Evolutionary conservation across 495 filamentous ascomycete genomes (phyloP).

Genomic region (Annulohypoxylon stygium): DNA sequence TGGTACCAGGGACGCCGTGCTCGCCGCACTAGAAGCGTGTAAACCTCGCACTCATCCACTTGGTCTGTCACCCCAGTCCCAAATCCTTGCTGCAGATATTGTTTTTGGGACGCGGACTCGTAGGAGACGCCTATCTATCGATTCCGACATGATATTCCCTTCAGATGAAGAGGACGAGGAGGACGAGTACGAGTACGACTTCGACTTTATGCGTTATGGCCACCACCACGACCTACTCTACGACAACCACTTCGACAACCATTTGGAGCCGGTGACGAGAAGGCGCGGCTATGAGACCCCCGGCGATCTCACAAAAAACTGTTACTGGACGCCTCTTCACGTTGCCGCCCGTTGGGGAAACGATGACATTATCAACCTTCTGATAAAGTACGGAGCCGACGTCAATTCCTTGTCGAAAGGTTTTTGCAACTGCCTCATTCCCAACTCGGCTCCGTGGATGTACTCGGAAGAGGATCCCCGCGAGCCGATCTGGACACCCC

Average conservation of each 20-base stretch:
- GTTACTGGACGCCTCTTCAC: conserved; percentile 53
- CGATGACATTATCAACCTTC: conserved; percentile 45
- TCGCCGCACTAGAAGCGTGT: neutral
- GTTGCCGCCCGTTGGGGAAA: conserved; percentile 54
- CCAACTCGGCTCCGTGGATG: neutral
- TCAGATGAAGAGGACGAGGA: neutral
- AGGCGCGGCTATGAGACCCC: neutral
- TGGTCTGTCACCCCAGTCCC: neutral
- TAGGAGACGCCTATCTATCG: neutral
- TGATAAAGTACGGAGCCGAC: conserved; percentile 51
- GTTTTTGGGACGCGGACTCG: neutral
- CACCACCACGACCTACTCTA: too few relatives aligned
- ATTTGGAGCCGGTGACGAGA: neutral
- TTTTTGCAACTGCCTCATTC: conserved; percentile 52
- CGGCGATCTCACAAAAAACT: neutral
- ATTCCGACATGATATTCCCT: neutral
- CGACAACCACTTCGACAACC: neutral
- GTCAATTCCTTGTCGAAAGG: conserved; percentile 40
- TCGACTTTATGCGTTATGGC: too few relatives aligned
- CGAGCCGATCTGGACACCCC: conserved; percentile 50
- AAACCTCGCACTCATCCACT: neutral
- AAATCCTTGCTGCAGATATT: neutral
- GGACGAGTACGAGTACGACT: neutral
- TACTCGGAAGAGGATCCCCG: neutral
- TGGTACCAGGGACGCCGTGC: neutral